Conservation (phyloP, 2,329 filamentous ascomycete genomes). For the Aplosporella prunicola region DNA sequence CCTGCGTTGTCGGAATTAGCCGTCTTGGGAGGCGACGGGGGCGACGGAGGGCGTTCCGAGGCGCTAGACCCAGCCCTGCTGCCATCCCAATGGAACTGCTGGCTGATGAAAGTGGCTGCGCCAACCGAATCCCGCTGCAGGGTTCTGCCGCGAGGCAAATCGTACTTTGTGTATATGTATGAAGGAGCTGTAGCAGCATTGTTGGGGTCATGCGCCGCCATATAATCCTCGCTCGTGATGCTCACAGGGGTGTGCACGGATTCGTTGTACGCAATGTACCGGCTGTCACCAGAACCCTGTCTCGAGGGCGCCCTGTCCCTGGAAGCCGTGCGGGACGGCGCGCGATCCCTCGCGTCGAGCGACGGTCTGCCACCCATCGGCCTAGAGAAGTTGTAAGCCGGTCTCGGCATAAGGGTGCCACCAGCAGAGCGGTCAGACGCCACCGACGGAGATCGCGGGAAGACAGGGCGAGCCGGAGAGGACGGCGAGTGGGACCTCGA, state of each 20-base stretch:
- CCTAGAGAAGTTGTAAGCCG: slow-evolving; percentile 88
- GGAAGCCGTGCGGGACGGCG: slow-evolving; percentile 25
- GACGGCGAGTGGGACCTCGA: slow-evolving; percentile 53
- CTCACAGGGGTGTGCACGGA: slow-evolving; percentile 60
- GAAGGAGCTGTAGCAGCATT: slow-evolving; percentile 50
- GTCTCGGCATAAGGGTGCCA: slow-evolving; percentile 50
- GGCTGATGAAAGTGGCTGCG: slow-evolving; percentile 30
- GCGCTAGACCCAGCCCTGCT: slow-evolving; percentile 2
- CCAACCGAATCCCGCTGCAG: slow-evolving; percentile 51
- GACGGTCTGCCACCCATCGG: slow-evolving; percentile 64
- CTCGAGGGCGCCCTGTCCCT: slow-evolving; percentile 28
- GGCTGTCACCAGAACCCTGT: slow-evolving; percentile 32
- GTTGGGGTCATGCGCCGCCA: slow-evolving; percentile 43
- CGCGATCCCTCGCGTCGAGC: slow-evolving; percentile 15
- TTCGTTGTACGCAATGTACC: slow-evolving; percentile 54
- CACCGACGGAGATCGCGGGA: slow-evolving; percentile 72
- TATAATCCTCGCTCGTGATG: slow-evolving; percentile 61
- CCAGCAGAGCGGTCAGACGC: slow-evolving; percentile 68
- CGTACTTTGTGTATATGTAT: slow-evolving; percentile 80
- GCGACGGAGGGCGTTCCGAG: slow-evolving; percentile 25
- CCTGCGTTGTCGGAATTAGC: slow-evolving; percentile 9
- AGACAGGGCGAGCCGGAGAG: slow-evolving; percentile 49
- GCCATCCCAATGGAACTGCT: slow-evolving; percentile 53
- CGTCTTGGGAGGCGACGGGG: slow-evolving; percentile 31
- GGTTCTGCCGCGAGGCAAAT: slow-evolving; percentile 71